Base-by-base conservation (phyloP, 257 asterid genomes). In the Lycium ferocissimum region DNA sequence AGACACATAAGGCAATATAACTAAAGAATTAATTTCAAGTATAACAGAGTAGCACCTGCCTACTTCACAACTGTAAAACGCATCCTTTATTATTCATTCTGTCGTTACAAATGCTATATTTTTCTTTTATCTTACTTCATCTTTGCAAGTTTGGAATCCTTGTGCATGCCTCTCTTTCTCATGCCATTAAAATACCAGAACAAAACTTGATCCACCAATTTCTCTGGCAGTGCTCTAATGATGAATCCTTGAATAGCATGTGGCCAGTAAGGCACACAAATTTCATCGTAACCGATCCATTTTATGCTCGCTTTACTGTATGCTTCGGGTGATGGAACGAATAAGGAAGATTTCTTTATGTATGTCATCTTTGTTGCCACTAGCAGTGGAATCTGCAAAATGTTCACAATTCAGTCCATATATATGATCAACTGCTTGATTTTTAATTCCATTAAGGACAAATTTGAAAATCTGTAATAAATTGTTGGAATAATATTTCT, bases 281-380 rank as follows among this genome's bases (percentile, higher is more conserved):
- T 67, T 0, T 56, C 80, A 20, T 72, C 84, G 63, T 62, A 61
- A 43, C 86, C 88, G 1, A 86, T 86, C 84, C 88, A 76, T 2
- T 70, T 14, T 6, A 20, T 10, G 13, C 84, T 56, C 51, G 84
- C 86, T 53, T 47, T 66, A 33, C 84, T 67, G 59, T 75, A 86
- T 43, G 11, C 56, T n/a, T 86, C 86, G 9, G 86, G 43, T 18
- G 84, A 73, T 6, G 88, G 88, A 49, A 83, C 69, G 43, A 76
- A 83, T 26, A 86, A 33, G 0, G 86, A 86, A 62, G 88, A 26
- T 62, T 79, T 83, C 58, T 43, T 83, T 38, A 82, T 75, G 5
- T 58, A 49, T 13, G 84, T 62, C 88, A 86, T 86, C 84, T 83
- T 86, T 4, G 88, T 86, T 37, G 86, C 86, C n/a, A 86, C 88